phyloP scores from a whole-genome alignment of 352 stramenopile species.

The Phytophthora ramorum region DNA sequence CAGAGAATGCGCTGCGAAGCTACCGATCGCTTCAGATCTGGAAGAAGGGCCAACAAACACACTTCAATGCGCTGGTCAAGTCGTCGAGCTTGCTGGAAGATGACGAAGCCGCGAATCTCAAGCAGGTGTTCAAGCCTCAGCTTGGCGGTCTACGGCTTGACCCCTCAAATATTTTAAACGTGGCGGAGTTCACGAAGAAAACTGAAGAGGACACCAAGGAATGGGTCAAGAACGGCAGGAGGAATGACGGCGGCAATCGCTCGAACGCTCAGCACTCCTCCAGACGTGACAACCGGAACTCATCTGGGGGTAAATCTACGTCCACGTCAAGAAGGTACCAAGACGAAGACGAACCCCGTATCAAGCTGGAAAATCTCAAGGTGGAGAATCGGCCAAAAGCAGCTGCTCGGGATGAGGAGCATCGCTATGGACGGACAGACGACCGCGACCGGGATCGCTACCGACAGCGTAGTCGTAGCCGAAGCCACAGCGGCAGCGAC shows the following conservation, averaged over 20 bases:
- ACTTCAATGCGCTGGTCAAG: constrained; percentile 64
- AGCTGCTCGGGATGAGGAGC: constrained; percentile 27
- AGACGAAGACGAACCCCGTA: constrained; percentile 34
- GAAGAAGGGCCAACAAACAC: constrained; percentile 68
- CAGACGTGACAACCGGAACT: constrained; percentile 19
- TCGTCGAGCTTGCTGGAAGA: constrained; percentile 36
- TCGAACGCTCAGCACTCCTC: constrained; percentile 6
- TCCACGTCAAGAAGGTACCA: constrained; percentile 21
- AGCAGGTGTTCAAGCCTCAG: constrained; percentile 62
- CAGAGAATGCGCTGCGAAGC: constrained; percentile 71
- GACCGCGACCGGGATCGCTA: constrained; percentile 31
- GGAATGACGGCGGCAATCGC: constrained; percentile 19
- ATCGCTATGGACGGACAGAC: constrained; percentile 10
- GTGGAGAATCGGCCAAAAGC: constrained; percentile 32
- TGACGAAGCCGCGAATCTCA: constrained; percentile 41
- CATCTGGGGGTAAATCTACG: constrained; percentile 8
- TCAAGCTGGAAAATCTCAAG: constrained; percentile 51
- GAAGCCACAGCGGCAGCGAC: constrained; percentile 24
- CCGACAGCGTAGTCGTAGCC: constrained; percentile 30
- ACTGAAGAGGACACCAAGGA: constrained; percentile 69
- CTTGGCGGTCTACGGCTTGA: constrained; percentile 73
- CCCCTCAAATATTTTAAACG: constrained; percentile 56
- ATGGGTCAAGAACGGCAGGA: constrained; percentile 40
- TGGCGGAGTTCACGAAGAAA: constrained; percentile 75
- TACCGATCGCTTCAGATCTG: constrained; percentile 67